Base-by-base conservation (phyloP, 352 stramenopile genomes). In the Phytophthora syringae region DNA sequence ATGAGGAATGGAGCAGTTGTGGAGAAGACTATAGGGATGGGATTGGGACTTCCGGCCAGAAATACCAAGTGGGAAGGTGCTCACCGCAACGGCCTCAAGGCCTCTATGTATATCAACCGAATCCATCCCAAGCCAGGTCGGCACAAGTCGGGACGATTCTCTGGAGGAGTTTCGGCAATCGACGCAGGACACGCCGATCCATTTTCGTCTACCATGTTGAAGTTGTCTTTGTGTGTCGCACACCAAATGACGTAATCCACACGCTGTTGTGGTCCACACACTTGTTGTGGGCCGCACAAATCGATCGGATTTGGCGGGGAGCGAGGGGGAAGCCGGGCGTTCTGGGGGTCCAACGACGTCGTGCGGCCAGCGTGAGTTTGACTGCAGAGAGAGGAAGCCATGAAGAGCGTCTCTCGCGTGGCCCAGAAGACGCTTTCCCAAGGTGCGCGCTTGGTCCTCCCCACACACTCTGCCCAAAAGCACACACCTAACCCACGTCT, bases 321-420 rank as follows among this genome's bases (percentile, higher is more conserved):
- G 9, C 9, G 27, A 32, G 36, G 36, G 36, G 36, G 34, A 40
- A 40, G 34, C 15, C 15, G 47, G 32, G 25, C 40, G 52, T 72
- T 72, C 60, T 73, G 64, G 59, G 59, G 64, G 64, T 69, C 58
- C 64, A 62, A 53, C 24, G 28, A 32, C 42, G 54, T 61, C 58
- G 50, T 67, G 55, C 48, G 43, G 60, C 67, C 48, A 61, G 52
- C 52, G 44, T 67, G 51, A 64, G 51, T 69, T 74, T 70, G 58
- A 32, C 18, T 54, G 36, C 53, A 42, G 49, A 48, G 32, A 16
- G 18, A 39, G 40, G 40, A 60, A 60, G 52, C 50, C 43, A 79
- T 79, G 72, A 76, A 76, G 59, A 72, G 72, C 72, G 62, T 74
- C 59, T 61, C 63, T 32, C 72, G 72, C 44, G 55, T 74, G 63